Percentiles rank a stretch among this genome's conserved stretches.
Conservation (phyloP, 495 filamentous ascomycete genomes). For the Podospora comata region DNA sequence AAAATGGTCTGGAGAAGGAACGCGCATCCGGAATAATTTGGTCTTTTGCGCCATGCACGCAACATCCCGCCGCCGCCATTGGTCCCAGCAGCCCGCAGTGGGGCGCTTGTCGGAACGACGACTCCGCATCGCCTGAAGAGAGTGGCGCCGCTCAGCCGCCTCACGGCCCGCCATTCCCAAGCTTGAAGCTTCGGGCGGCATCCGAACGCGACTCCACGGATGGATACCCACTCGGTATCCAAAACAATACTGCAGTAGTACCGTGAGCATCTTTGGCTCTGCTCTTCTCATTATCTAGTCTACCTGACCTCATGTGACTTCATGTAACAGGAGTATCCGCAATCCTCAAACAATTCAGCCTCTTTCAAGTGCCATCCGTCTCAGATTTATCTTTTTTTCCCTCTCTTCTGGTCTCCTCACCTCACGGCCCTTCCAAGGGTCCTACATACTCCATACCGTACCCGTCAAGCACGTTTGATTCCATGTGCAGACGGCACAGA, state of each 20-base stretch:
- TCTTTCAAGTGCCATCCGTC: constrained; percentile 11
- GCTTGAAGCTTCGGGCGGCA: constrained; percentile 19
- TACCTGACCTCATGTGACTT: background rate
- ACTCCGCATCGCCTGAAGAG: constrained; percentile 38
- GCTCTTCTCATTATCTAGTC: constrained; percentile 6
- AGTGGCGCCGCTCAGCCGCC: constrained; percentile 35
- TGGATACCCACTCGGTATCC: constrained; percentile 6
- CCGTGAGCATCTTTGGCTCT: background rate
- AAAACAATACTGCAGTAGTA: background rate
- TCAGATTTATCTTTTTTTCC: constrained; percentile 3
- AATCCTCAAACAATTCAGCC: background rate
- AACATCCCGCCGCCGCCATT: constrained; percentile 7
- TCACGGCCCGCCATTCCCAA: constrained; percentile 38
- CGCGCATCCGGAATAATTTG: constrained; percentile 25
- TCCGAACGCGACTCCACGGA: constrained; percentile 8
- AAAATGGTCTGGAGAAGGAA: constrained; percentile 11
- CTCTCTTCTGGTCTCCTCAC: background rate
- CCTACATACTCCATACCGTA: background rate
- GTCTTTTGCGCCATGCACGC: constrained; percentile 20
- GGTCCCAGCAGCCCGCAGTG: constrained; percentile 17
- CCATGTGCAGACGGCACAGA: constrained; percentile 7
- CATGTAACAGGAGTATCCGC: no score
- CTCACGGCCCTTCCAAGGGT: constrained; percentile 4
- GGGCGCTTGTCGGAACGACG: constrained; percentile 29
- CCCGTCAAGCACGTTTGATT: constrained; percentile 8